phyloP scores from a whole-genome alignment of 208 protist genomes.

The Leishmania turanica region DNA sequence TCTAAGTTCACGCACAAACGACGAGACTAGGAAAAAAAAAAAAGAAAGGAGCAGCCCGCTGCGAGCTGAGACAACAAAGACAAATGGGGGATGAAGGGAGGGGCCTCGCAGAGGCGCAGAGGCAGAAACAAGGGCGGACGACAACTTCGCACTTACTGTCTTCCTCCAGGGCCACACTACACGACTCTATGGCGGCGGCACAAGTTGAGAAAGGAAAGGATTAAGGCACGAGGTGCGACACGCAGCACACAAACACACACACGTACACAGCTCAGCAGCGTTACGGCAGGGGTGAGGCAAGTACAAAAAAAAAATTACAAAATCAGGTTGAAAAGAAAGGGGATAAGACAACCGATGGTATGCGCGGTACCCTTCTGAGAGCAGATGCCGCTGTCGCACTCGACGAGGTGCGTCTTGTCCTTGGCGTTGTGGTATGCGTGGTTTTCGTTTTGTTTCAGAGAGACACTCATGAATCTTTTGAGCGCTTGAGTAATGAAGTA shows the following conservation, averaged over 20 bases:
- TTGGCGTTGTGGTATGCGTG: not conserved
- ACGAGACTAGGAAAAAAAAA: not conserved
- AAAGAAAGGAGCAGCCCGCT: not conserved
- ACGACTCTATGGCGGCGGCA: not conserved
- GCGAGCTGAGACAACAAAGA: not conserved
- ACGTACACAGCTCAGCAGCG: not conserved
- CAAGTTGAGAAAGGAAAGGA: not conserved
- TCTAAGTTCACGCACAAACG: not conserved
- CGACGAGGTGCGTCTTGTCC: not conserved
- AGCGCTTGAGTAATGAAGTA: not conserved
- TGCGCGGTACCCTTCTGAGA: not conserved
- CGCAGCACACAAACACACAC: not conserved
- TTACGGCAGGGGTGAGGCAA: not conserved
- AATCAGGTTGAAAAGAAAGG: not conserved
- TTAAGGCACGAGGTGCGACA: not conserved
- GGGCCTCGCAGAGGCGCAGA: not conserved
- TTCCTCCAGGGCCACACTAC: not conserved
- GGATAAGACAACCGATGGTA: not conserved
- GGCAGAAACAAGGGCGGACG: not conserved
- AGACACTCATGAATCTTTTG: not conserved
- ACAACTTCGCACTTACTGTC: not conserved
- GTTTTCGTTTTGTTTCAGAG: not conserved
- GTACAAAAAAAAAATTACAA: not conserved
- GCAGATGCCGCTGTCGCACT: not conserved
- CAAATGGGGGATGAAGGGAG: not conserved